These are phyloP conservation scores for Pythium aquatile DNA, from an alignment of 352 stramenopile genomes.

Conservation along the genomic window DNA sequence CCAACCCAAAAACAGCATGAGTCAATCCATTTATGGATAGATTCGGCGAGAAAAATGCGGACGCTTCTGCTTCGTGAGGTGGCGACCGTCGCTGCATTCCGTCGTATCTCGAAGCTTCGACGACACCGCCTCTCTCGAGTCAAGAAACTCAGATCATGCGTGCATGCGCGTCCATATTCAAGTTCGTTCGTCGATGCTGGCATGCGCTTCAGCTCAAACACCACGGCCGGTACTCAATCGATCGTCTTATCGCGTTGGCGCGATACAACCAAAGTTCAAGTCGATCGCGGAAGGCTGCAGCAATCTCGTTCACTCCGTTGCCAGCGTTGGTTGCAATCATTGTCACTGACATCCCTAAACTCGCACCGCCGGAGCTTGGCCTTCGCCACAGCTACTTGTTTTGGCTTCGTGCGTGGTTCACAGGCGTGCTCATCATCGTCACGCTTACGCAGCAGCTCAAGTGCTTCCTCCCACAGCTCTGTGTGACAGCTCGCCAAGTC, in stretches of 20 bases:
- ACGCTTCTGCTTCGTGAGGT: no score
- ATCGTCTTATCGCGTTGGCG: background rate
- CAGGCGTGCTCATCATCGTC: background rate
- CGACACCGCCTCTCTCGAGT: no score
- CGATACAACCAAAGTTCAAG: background rate
- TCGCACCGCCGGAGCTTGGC: background rate
- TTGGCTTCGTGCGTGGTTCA: slow-evolving; percentile 4
- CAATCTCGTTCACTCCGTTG: background rate
- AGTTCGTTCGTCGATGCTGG: background rate
- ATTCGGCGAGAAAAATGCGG: no score
- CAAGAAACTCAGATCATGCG: background rate
- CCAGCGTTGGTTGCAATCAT: background rate
- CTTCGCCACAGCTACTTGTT: background rate
- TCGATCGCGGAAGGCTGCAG: background rate
- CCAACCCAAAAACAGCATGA: no score
- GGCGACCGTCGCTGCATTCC: no score
- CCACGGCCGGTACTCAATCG: background rate
- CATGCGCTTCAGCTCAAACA: background rate
- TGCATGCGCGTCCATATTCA: background rate
- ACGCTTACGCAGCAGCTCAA: background rate
- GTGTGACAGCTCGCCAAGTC: background rate
- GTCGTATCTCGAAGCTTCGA: no score
- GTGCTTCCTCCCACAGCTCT: background rate
- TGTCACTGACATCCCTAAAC: background rate
- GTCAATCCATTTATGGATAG: no score